These are phyloP conservation scores for Karstenula rhodostoma DNA, from an alignment of 2,329 filamentous ascomycete species.

Conservation along the genomic window DNA sequence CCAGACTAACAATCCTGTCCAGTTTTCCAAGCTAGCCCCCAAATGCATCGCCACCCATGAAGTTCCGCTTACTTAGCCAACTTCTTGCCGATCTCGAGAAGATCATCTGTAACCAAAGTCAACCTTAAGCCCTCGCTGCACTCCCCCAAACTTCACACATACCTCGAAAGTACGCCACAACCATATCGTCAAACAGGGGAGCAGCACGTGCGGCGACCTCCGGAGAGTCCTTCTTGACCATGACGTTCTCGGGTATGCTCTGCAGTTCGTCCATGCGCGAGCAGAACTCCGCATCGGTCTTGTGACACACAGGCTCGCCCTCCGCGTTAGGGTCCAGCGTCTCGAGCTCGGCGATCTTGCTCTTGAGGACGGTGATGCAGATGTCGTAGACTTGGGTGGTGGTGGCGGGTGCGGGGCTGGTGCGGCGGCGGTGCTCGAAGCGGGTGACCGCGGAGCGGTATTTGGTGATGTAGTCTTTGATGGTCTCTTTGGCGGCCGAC, in stretches of 20 bases:
- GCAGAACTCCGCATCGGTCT: too few relatives aligned
- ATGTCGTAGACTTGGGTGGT: neutral
- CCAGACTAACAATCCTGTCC: neutral
- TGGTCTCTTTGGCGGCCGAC: neutral
- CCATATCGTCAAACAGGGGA: neutral
- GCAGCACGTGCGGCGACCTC: neutral
- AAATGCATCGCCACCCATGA: neutral
- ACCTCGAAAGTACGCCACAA: neutral
- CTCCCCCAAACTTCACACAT: neutral
- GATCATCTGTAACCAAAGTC: neutral
- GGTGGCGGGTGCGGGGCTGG: neutral
- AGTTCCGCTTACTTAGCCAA: neutral
- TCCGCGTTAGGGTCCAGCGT: neutral
- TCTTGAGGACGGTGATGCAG: neutral
- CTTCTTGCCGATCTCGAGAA: neutral
- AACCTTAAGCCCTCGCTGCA: neutral
- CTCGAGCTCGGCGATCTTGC: neutral
- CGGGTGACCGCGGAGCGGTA: constrained; percentile 11
- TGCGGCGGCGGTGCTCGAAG: neutral
- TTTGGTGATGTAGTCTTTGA: constrained; percentile 16
- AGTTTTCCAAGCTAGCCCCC: neutral
- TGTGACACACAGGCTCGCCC: too few relatives aligned
- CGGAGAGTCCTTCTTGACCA: too few relatives aligned
- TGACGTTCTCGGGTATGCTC: too few relatives aligned
- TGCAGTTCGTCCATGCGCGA: too few relatives aligned